phyloP scores from a whole-genome alignment of 1,284 basidiomycete species.

The Porogramme epimiltina region DNA sequence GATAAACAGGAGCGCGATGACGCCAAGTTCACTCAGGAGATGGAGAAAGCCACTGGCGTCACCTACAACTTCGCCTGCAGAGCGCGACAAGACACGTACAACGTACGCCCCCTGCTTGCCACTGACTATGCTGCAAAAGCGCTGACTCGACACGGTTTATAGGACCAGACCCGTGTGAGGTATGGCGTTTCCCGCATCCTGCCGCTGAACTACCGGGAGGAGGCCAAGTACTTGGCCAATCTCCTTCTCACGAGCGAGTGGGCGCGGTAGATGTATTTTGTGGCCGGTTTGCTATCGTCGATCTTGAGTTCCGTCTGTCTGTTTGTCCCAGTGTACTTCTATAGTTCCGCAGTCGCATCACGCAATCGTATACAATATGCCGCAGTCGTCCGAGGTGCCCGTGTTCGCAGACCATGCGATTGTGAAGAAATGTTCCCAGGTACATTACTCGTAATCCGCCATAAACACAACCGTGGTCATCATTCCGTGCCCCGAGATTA shows the following conservation, averaged over 20 bases:
- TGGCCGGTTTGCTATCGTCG: neutral
- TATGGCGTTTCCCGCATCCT: conserved; percentile 78
- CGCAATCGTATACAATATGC: no score
- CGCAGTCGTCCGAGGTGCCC: no score
- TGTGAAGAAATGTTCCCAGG: no score
- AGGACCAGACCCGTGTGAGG: conserved; percentile 81
- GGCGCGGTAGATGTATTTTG: conserved; percentile 10
- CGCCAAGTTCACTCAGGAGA: conserved; percentile 56
- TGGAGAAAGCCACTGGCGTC: conserved; percentile 70
- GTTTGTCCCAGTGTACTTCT: neutral
- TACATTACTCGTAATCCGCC: no score
- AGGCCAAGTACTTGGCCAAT: conserved; percentile 63
- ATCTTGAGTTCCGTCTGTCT: neutral
- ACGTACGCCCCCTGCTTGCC: conserved; percentile 59
- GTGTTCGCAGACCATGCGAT: no score
- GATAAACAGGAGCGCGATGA: conserved; percentile 65
- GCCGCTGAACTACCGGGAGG: conserved; percentile 73
- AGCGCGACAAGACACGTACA: conserved; percentile 87
- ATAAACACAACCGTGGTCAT: no score
- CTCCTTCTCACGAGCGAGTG: conserved; percentile 38
- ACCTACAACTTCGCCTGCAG: conserved; percentile 86
- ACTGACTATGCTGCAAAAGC: no score
- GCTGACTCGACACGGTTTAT: conserved; percentile 8
- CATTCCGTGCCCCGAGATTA: conserved; percentile 2
- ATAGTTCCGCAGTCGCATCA: no score